These are phyloP conservation scores for Jackrogersella multiformis DNA, from an alignment of 495 filamentous ascomycete genomes.

Conservation along the genomic window DNA sequence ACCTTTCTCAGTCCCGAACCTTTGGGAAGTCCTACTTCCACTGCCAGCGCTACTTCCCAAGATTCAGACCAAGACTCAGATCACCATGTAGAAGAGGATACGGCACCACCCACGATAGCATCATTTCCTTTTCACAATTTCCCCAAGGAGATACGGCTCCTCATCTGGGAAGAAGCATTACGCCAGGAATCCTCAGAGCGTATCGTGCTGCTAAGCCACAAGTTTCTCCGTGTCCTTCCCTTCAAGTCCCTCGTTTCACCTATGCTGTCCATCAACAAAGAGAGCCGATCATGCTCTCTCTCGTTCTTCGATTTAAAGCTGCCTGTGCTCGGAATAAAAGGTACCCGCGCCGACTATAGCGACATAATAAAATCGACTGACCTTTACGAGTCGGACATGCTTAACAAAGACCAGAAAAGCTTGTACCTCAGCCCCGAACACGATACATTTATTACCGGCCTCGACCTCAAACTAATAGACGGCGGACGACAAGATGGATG, in stretches of 20 bases:
- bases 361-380: not conserved
- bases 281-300: conserved; percentile 8
- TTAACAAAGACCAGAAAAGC: not conserved
- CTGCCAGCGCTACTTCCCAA: not conserved
- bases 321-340: not conserved
- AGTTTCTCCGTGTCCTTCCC: not conserved
- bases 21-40: not conserved
- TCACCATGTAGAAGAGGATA: too few relatives aligned
- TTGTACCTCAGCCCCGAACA: not conserved
- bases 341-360: not conserved
- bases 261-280: not conserved
- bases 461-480: not conserved
- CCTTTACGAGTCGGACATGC: not conserved
- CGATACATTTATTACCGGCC: not conserved
- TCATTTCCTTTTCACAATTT: not conserved
- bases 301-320: not conserved
- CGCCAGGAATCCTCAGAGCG: conserved; percentile 3
- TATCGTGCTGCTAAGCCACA: not conserved
- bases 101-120: not conserved
- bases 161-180: conserved; percentile 12
- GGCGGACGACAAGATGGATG: not conserved
- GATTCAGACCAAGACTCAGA: not conserved
- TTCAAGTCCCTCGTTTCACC: conserved; percentile 17
- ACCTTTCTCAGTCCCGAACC: not conserved
- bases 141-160: not conserved